Conservation (phyloP, 148 eudicot genomes). For the Amaranthus cruentus region DNA sequence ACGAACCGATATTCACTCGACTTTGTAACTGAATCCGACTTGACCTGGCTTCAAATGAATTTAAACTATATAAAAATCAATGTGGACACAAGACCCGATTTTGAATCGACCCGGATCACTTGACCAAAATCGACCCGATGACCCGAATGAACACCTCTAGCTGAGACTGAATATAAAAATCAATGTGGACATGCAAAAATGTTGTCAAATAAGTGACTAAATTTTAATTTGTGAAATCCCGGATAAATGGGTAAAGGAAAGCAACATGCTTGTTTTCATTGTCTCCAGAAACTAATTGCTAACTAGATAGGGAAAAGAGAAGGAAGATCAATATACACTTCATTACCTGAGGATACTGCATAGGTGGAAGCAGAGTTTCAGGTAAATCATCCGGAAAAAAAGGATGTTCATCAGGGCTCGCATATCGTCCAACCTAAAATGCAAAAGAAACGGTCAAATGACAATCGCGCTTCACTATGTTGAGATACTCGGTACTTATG, state of each 20-base stretch:
- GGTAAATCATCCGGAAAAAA: constrained; percentile 81
- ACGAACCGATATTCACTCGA: too few relatives aligned
- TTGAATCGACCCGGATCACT: too few relatives aligned
- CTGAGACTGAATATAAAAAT: too few relatives aligned
- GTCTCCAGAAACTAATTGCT: neutral
- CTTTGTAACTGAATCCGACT: too few relatives aligned
- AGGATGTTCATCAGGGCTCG: constrained; percentile 93
- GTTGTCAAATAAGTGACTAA: neutral
- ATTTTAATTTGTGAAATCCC: neutral
- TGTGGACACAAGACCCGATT: too few relatives aligned
- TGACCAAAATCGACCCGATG: too few relatives aligned
- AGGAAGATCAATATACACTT: neutral
- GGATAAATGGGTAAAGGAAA: neutral
- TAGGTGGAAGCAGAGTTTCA: constrained; percentile 67
- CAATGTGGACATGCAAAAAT: neutral
- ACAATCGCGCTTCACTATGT: neutral
- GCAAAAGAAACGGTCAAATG: constrained; percentile 14
- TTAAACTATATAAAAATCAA: too few relatives aligned
- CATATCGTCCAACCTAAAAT: constrained; percentile 75
- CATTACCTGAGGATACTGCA: constrained; percentile 76
- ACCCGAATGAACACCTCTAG: too few relatives aligned
- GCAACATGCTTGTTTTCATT: neutral
- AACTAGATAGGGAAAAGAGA: neutral
- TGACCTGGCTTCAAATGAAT: too few relatives aligned
- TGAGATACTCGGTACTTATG: neutral